Base-by-base conservation (phyloP, 2,329 filamentous ascomycete genomes). In the Exophiala bonariae region DNA sequence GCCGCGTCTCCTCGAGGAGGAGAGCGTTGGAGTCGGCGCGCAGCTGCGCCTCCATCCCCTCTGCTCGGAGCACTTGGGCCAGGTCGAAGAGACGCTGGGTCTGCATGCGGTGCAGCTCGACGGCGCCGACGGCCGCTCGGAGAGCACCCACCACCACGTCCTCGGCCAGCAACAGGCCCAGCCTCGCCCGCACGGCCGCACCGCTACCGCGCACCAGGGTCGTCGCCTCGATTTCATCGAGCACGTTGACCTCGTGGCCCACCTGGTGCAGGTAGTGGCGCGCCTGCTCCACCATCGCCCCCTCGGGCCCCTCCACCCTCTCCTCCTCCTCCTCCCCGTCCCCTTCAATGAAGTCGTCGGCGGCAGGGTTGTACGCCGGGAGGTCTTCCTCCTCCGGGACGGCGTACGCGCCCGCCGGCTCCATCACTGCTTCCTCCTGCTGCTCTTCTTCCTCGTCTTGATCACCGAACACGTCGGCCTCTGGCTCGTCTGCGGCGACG, bases 161-260 rank as follows among this genome's bases (percentile, higher is more conserved):
- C 7, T 32, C 18, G 16, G 37, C 42, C 14, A 20, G 13, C 23
- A 47, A 17, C 39, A 51, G 34, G 11, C 23, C 36, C 32, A 39
- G 17, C 28, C 49, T 44, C 30, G 49, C 49, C 11, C 49, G 44
- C 13, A 51, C 39, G 31, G 49, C 49, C n/a, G 38, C 44, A 17
- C 30, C 44, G 18, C 40, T 23, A 31, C 49, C 49, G 16, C 34
- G 20, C 18, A 4, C 39, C n/a, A 23, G 14, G 30, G n/a, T 22
- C 14, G 14, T 33, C 8, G 40, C 39, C 20, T 41, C 34, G 32
- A 26, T 37, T 13, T 36, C 44, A 41, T 51, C 40, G 30, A 46
- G 28, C 14, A 20, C 33, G 28, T 50, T 43, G 38, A 47, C 22
- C 13, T 49, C 36, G n/a, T 16, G 19, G 10, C 5, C 18, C n/a